Evolutionary conservation across 805 yeast genomes (phyloP).

Genomic region (Hanseniaspora valbyensis): DNA sequence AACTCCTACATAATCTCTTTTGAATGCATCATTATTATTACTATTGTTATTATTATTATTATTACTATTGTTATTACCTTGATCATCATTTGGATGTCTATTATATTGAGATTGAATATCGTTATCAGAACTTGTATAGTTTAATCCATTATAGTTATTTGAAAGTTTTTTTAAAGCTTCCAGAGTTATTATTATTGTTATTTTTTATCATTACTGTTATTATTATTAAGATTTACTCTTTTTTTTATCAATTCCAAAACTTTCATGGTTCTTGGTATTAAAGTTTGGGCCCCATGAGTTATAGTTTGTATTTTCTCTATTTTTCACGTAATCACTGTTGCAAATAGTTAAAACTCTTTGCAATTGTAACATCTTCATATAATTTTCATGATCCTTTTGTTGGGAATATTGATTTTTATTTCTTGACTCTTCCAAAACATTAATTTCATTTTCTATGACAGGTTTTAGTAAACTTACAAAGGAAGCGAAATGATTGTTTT

Average conservation of each 20-base stretch:
- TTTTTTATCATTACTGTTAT: no score
- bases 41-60: background rate
- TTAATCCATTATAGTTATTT: no score
- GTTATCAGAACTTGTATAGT: no score
- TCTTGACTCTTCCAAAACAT: background rate
- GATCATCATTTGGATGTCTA: no score
- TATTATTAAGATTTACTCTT: background rate
- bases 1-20: background rate
- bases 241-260: slow-evolving; percentile 4
- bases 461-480: slow-evolving; percentile 8
- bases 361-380: slow-evolving; percentile 1
- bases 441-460: background rate
- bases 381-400: background rate
- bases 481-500: background rate
- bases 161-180: no score
- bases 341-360: slow-evolving; percentile 10
- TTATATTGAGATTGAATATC: no score
- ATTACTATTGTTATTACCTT: background rate
- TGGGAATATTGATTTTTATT: background rate
- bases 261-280: slow-evolving; percentile 12
- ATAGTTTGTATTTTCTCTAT: slow-evolving; percentile 5
- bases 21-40: background rate
- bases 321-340: slow-evolving; percentile 2
- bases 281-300: slow-evolving; percentile 12
- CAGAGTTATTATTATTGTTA: background rate